Percentiles rank a stretch among this genome's conserved stretches.
Evolutionary conservation across 2,329 filamentous ascomycete species (phyloP).

Genomic region (Rutstroemia sp.): DNA sequence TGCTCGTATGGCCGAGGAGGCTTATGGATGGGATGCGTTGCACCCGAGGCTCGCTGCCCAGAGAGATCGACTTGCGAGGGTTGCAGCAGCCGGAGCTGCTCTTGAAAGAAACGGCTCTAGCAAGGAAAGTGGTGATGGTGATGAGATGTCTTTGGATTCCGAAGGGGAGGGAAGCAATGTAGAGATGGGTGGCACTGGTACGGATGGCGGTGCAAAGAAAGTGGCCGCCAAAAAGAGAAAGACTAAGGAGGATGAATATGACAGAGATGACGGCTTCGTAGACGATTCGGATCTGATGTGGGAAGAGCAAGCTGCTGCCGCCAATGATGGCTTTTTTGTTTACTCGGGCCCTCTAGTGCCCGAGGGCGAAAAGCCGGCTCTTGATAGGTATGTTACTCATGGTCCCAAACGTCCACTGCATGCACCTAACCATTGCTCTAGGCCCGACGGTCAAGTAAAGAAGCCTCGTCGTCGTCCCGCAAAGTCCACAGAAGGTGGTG

Average conservation of each 20-base stretch:
- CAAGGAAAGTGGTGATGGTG: conserved; percentile 51
- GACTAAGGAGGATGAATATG: conserved; percentile 75
- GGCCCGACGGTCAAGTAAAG: conserved; percentile 66
- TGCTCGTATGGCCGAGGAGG: conserved; percentile 84
- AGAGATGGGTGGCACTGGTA: conserved; percentile 72
- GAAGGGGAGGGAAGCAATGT: conserved; percentile 72
- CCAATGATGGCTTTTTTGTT: conserved; percentile 95
- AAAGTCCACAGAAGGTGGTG: conserved; percentile 47
- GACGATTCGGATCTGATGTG: conserved; percentile 93
- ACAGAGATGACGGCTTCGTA: conserved; percentile 76
- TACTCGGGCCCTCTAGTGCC: conserved; percentile 88
- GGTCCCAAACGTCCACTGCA: conserved; percentile 1
- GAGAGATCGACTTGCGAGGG: conserved; percentile 77
- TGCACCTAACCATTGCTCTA: conserved; percentile 36
- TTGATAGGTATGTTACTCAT: conserved; percentile 37
- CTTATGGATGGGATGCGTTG: conserved; percentile 88
- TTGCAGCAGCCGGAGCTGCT: conserved; percentile 80
- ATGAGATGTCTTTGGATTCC: conserved; percentile 77
- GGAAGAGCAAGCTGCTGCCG: conserved; percentile 92
- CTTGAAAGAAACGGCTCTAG: conserved; percentile 68
- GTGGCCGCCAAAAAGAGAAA: conserved; percentile 64
- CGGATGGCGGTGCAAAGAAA: conserved; percentile 53
- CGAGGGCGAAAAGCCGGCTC: conserved; percentile 69
- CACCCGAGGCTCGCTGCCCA: conserved; percentile 88
- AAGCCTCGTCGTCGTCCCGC: conserved; percentile 40